Percentiles rank a stretch among this genome's conserved stretches.
These are phyloP conservation scores for Saprolegnia diclina DNA, from an alignment of 352 stramenopile species.

Conservation along the genomic window DNA sequence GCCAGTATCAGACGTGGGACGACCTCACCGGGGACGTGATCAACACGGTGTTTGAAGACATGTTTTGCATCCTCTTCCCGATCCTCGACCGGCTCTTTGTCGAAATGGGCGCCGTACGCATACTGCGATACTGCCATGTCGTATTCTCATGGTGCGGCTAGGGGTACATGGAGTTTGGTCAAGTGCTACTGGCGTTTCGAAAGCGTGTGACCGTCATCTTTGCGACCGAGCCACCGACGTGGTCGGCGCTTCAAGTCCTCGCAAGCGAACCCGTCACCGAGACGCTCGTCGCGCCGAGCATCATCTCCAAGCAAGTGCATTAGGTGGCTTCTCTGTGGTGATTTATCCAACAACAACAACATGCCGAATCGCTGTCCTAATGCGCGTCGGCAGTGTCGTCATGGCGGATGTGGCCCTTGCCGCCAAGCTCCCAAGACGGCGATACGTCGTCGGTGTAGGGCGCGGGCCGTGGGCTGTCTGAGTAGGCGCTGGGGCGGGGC, in stretches of 20 bases:
- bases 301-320: constrained; percentile 27
- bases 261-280: constrained; percentile 63
- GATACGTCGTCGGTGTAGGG: constrained; percentile 28
- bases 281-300: constrained; percentile 34
- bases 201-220: constrained; percentile 68
- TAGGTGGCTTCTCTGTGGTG: neutral
- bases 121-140: constrained; percentile 2
- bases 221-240: constrained; percentile 47
- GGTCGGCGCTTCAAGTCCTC: constrained; percentile 56
- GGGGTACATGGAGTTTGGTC: constrained; percentile 87
- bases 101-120: constrained; percentile 77
- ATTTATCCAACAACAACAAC: neutral
- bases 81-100: constrained; percentile 80
- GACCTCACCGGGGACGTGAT: constrained; percentile 59
- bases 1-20: constrained; percentile 58
- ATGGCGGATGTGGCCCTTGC: constrained; percentile 32
- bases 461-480: constrained; percentile 30
- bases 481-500: constrained; percentile 37
- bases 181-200: constrained; percentile 67
- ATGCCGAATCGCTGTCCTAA: neutral
- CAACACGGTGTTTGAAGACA: constrained; percentile 81
- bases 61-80: constrained; percentile 79
- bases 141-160: constrained; percentile 31
- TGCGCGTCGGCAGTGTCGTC: constrained; percentile 15
- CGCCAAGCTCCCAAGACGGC: constrained; percentile 32